Evolutionary conservation across 2,329 filamentous ascomycete genomes (phyloP), one percentile per base, ranked within the genome.

Genomic region (Sclerotinia subarctica): DNA sequence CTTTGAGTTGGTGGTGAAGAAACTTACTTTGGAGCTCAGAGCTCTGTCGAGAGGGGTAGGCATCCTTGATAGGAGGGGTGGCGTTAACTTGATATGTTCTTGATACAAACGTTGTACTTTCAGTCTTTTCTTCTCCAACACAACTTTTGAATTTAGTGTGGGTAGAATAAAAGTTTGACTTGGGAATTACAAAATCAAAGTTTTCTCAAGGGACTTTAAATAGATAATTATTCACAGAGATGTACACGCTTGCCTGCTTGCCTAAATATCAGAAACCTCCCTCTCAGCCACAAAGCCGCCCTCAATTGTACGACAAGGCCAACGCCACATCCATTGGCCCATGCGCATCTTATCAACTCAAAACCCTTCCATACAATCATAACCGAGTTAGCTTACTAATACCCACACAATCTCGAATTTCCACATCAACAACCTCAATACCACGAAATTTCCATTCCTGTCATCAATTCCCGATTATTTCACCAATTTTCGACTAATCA

Each of bases 11-110:
- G 44, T 26, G 51, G 21, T 46, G 56, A 44, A 44, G 11, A 64
- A 29, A 77, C 79, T 68, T 80, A 90, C 90, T 82, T 89, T 90
- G 66, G 90, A 92, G 74, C 84, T 88, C 80, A 92, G 80, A 13
- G 86, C 88, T 77, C 83, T 86, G 76, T 93, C 90, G 3, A 93
- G 78, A 42, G 84, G 83, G 68, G 90, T 93, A 62, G 89, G 88
- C 89, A 91, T 91, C 11, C 76, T 84, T 72, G 56, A 59, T 68
- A 26, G 17, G 29, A 49, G 44, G 46, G 56, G 64, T 67, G 64
- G 56, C 64, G 64, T 62, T 44, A n/a, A n/a, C 44, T 60, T 42
- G 32, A 19, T 8, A 17, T 1, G 21, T 19, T 35, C 5, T 49
- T 32, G 29, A 62, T 32, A 38, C 7, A 38, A 47, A 54, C 5